These are phyloP conservation scores for Westerdykella aurantiaca DNA, from an alignment of 2,329 filamentous ascomycete species.

Conservation along the genomic window DNA sequence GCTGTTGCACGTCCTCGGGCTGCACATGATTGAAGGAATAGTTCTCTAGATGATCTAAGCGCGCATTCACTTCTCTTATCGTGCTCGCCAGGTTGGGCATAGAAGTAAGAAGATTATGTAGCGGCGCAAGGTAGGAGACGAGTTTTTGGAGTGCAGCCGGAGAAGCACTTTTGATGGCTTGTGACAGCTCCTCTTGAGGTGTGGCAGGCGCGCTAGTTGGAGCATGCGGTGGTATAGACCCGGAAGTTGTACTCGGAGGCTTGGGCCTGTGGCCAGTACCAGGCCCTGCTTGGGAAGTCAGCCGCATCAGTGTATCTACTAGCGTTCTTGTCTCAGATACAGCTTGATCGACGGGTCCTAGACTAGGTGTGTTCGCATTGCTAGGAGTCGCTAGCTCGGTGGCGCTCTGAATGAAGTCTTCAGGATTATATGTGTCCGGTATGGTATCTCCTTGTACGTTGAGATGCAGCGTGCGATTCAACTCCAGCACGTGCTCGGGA, in stretches of 20 bases:
- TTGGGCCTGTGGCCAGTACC: constrained; percentile 10
- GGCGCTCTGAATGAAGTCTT: constrained; percentile 41
- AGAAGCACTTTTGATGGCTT: constrained; percentile 25
- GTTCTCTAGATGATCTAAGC: constrained; percentile 64
- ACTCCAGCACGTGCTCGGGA: constrained; percentile 24
- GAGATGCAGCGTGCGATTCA: constrained; percentile 29
- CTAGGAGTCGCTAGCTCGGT: constrained; percentile 47
- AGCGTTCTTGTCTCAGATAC: constrained; percentile 33
- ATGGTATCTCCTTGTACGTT: constrained; percentile 31
- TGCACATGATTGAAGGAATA: constrained; percentile 60
- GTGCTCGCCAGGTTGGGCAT: constrained; percentile 41
- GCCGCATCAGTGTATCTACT: constrained; percentile 24
- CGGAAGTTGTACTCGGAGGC: constrained; percentile 13
- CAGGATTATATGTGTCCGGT: constrained; percentile 33
- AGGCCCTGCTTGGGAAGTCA: constrained; percentile 20
- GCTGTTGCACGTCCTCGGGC: constrained; percentile 65
- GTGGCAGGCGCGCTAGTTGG: constrained; percentile 19
- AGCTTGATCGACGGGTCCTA: constrained; percentile 29
- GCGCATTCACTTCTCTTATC: constrained; percentile 57
- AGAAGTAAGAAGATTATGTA: constrained; percentile 34
- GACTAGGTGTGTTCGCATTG: constrained; percentile 38
- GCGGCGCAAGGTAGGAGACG: constrained; percentile 28
- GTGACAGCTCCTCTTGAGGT: constrained; percentile 29
- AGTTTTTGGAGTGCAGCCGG: constrained; percentile 32
- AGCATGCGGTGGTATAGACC: constrained; percentile 4